Percentiles rank a stretch among this genome's conserved stretches.
phyloP scores from a whole-genome alignment of 2,329 filamentous ascomycete genomes.

The Aspergillus pseudoglaucus region DNA sequence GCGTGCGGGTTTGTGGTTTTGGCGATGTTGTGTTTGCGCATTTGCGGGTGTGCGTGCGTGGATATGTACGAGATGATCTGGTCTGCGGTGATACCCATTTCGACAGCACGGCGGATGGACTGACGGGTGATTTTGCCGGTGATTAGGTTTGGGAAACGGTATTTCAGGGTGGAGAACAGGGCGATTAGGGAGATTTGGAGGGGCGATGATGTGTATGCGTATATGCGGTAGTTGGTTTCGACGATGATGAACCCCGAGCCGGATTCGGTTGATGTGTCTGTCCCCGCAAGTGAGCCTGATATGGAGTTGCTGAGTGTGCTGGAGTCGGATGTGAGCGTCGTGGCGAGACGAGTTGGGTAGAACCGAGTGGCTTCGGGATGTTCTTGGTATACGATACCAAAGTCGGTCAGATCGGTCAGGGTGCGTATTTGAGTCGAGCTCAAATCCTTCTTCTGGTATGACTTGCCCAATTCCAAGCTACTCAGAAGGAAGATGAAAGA shows the following conservation, averaged over 20 bases:
- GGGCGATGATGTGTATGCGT: slow-evolving; percentile 91
- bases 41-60: slow-evolving; percentile 89
- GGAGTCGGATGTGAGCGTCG: slow-evolving; percentile 77
- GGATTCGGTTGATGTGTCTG: slow-evolving; percentile 25
- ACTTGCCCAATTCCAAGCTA: slow-evolving; percentile 81
- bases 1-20: slow-evolving; percentile 34
- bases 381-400: slow-evolving; percentile 76
- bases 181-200: slow-evolving; percentile 90
- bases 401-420: slow-evolving; percentile 83
- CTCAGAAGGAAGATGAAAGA: slow-evolving; percentile 95
- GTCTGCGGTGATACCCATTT: slow-evolving; percentile 84
- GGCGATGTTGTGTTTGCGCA: slow-evolving; percentile 57
- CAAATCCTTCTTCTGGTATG: slow-evolving; percentile 80
- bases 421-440: slow-evolving; percentile 77
- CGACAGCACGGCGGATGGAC: slow-evolving; percentile 80
- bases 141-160: slow-evolving; percentile 90
- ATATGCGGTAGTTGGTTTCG: slow-evolving; percentile 95
- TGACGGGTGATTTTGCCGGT: slow-evolving; percentile 84
- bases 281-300: slow-evolving; percentile 52
- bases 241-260: slow-evolving; percentile 76
- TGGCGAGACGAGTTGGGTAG: slow-evolving; percentile 90
- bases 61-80: slow-evolving; percentile 93
- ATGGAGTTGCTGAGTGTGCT: slow-evolving; percentile 66
- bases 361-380: slow-evolving; percentile 46
- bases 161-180: slow-evolving; percentile 79